Base-by-base conservation (phyloP, 768 basidiomycete species). In the Leccinum boreale region DNA sequence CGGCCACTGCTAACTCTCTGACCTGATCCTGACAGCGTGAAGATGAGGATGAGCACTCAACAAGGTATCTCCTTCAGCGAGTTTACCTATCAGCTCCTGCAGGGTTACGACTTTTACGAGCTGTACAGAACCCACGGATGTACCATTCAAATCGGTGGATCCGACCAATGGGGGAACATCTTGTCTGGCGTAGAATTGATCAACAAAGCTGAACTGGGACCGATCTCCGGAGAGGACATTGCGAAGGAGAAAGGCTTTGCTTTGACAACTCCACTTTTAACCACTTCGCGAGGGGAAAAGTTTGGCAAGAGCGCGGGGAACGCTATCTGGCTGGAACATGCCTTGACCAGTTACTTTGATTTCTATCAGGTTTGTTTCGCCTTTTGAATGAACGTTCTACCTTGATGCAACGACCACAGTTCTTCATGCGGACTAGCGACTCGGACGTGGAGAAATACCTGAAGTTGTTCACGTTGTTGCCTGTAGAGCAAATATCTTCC, bases 151-250 rank as follows among this genome's bases (percentile, higher is more conserved):
- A 75, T 98, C 44, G 97, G 97, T 50, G 97, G 97, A 10, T 95
- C 94, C 0, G 97, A 99, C 71, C 97, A 99, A 72, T 97, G 94
- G 91, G 97, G 97, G 15, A 99, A 99, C 69, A 98, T 99, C 62
- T 75, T 96, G 29, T 90, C 92, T 26, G 97, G 97, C 21, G 78
- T 98, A 33, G 94, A 98, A 56, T 82, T 99, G 56, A 95, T 98
- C 66, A 81, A 84, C 55, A 85, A 75, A 81, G 52, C 57, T 56
- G 62, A 69, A 58, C 59, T 61, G 52, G 24, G 52, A 29, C 10
- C 51, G 5, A 28, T 33, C 21, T 53, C 52, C 42, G 36, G 39
- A 28, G 49, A 53, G 36, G 57, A 55, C 7, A 19, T 14, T 19
- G 10, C 56, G 59, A 73, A 64, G 33, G 59, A 67, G 61, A 76